Conservation (phyloP, 2,329 filamentous ascomycete species). For the Paraphaeosphaeria minitans region DNA sequence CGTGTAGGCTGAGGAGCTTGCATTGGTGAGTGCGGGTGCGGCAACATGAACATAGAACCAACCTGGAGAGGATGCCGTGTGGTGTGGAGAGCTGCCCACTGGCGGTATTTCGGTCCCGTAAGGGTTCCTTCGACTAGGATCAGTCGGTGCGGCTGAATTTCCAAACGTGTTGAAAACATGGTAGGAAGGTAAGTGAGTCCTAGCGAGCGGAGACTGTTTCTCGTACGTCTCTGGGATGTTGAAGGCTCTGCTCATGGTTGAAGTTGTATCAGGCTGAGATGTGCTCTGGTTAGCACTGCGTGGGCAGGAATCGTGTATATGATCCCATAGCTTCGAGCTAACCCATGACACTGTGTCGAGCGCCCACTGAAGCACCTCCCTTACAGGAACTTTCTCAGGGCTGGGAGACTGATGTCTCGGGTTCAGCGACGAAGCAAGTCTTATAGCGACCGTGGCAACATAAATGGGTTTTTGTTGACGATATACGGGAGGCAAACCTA, state of each 20-base stretch:
- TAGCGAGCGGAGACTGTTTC: constrained; percentile 26
- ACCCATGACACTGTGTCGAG: constrained; percentile 31
- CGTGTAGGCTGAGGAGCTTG: constrained; percentile 30
- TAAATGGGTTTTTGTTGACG: not conserved
- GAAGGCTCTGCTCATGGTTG: constrained; percentile 33
- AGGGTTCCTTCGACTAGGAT: constrained; percentile 26
- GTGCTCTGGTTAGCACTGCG: constrained; percentile 19
- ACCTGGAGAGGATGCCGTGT: constrained; percentile 52
- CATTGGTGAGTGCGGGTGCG: constrained; percentile 34
- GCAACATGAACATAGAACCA: constrained; percentile 46
- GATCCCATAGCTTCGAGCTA: constrained; percentile 25
- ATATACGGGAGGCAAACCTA: constrained; percentile 20
- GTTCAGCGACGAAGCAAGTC: constrained; percentile 4
- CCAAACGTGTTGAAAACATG: constrained; percentile 22
- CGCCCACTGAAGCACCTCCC: constrained; percentile 29
- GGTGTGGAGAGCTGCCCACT: constrained; percentile 27
- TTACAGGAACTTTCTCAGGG: constrained; percentile 16
- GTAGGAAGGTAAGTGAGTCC: constrained; percentile 18
- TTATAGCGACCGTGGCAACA: constrained; percentile 9
- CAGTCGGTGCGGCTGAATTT: constrained; percentile 18
- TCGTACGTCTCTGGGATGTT: constrained; percentile 27
- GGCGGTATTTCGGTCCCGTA: constrained; percentile 24
- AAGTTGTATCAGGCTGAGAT: constrained; percentile 19
- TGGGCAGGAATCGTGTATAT: constrained; percentile 19
- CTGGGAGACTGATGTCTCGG: constrained; percentile 21